Evolutionary conservation across 2,329 filamentous ascomycete genomes (phyloP).

Genomic region (Nemania sp.): DNA sequence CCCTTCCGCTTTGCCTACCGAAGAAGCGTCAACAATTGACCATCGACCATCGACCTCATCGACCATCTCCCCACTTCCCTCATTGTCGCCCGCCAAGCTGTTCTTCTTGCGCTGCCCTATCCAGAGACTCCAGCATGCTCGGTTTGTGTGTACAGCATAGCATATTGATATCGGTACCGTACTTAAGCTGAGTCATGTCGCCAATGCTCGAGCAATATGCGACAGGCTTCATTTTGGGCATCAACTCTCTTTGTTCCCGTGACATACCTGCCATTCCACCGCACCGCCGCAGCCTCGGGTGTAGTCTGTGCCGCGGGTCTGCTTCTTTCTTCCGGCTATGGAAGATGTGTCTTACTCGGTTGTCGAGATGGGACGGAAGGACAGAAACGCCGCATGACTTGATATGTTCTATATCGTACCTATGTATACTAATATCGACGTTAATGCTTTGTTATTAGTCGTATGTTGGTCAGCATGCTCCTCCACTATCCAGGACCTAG

Average conservation of each 20-base stretch:
- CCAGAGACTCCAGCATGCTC: background rate
- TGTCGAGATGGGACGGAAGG: slow-evolving; percentile 6
- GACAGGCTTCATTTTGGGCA: slow-evolving; percentile 22
- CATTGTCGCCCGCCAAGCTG: slow-evolving; percentile 4
- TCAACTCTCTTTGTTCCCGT: slow-evolving; percentile 23
- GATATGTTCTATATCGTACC: slow-evolving; percentile 5
- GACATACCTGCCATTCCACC: slow-evolving; percentile 18
- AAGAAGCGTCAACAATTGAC: background rate
- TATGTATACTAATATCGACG: slow-evolving; percentile 22
- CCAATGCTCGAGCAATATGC: slow-evolving; percentile 17
- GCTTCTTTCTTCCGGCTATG: slow-evolving; percentile 17
- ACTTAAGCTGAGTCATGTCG: slow-evolving; percentile 5
- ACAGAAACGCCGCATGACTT: slow-evolving; percentile 25
- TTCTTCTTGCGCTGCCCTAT: background rate
- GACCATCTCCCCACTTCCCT: slow-evolving; percentile 11
- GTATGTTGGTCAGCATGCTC: slow-evolving; percentile 29
- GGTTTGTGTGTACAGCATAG: background rate
- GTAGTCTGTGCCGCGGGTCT: slow-evolving; percentile 21
- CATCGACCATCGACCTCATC: too few species aligned
- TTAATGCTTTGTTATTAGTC: slow-evolving; percentile 27
- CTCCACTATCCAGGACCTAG: background rate
- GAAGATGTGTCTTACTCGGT: slow-evolving; percentile 19
- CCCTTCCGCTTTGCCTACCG: slow-evolving; percentile 21
- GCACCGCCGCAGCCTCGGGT: slow-evolving; percentile 21
- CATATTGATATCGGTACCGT: slow-evolving; percentile 13